Evolutionary conservation across 2,329 filamentous ascomycete species (phyloP), one percentile per base, ranked within the genome.

Genomic region (Phyllachora maydis): DNA sequence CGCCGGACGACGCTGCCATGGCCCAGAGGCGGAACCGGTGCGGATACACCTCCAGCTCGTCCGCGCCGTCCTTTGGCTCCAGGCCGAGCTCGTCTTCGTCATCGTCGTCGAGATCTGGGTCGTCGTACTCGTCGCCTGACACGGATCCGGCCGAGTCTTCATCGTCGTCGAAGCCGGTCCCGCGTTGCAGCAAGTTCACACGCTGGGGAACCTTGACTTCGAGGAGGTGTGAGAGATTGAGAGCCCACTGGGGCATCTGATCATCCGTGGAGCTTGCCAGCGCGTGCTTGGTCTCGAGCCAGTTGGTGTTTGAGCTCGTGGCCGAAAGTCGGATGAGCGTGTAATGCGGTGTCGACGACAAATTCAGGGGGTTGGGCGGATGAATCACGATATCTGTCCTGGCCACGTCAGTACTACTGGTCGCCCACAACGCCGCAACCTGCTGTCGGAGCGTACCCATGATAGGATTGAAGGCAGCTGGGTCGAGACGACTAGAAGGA

Each of bases 1-100:
- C 57, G 3, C 57, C 61, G 0, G 62, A 59, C 3, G 59, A 63
- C 3, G 46, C 34, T 1, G 58, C 45, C 19, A 68, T 40, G 1
- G 58, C 62, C 57, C 59, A 65, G 19, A 66, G 47, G 6, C 59
- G 52, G 23, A 56, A 52, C 9, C 60, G 48, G 19, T 56, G 50
- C 2, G 57, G 50, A 27, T 59, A n/a, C 12, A 7, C 12, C 20
- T 8, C 20, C 20, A 4, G 8, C 6, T 13, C 49, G 6, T 63
- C 51, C 29, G 54, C 52, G 8, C 49, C 41, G 16, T 42, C 38
- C 10, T 36, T 29, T 11, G 40, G 13, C 5, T 32, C 31, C 5
- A 33, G 35, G 11, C 31, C 18, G 18, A 32, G 27, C 3, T 29
- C 31, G n/a, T 21, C 28, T 18, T 30, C 30, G 14, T 31, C 25